These are phyloP conservation scores for Paralagenidium karlingii DNA, from an alignment of 352 stramenopile species.

Conservation along the genomic window DNA sequence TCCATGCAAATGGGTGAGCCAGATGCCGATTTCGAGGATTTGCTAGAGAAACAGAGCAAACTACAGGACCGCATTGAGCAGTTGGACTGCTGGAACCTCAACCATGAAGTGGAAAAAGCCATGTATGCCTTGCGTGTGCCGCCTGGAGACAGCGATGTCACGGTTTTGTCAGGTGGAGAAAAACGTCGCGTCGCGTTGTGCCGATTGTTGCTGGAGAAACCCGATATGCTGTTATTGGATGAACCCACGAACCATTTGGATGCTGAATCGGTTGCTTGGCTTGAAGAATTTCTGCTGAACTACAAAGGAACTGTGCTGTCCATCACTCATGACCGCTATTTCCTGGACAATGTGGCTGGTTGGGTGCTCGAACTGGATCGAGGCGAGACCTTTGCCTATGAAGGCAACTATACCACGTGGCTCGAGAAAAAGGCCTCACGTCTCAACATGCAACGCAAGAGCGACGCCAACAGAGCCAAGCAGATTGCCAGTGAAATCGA, in stretches of 20 bases:
- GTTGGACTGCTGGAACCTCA: constrained; percentile 72
- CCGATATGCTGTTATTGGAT: constrained; percentile 94
- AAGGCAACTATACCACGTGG: constrained; percentile 98
- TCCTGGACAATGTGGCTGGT: constrained; percentile 95
- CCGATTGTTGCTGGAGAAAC: constrained; percentile 91
- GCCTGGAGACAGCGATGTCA: constrained; percentile 43
- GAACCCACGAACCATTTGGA: constrained; percentile 99
- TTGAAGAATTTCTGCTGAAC: constrained; percentile 94
- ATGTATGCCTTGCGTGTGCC: constrained; percentile 73
- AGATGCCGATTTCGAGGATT: constrained; percentile 79
- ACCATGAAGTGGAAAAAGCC: constrained; percentile 70
- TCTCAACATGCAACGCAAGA: constrained; percentile 91
- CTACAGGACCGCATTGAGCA: constrained; percentile 81
- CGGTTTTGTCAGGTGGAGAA: constrained; percentile 86
- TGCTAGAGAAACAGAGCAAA: constrained; percentile 76
- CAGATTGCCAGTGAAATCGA: constrained; percentile 89
- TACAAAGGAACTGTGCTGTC: constrained; percentile 96
- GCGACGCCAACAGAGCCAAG: constrained; percentile 82
- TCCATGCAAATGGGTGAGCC: constrained; percentile 84
- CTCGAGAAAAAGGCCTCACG: constrained; percentile 91
- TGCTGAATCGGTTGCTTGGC: constrained; percentile 93
- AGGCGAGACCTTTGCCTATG: constrained; percentile 93
- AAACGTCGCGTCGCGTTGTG: constrained; percentile 93
- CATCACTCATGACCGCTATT: constrained; percentile 98
- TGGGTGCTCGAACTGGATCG: constrained; percentile 98